Evolutionary conservation across 768 basidiomycete genomes (phyloP).

Genomic region (Candolleomyces eurysporus): DNA sequence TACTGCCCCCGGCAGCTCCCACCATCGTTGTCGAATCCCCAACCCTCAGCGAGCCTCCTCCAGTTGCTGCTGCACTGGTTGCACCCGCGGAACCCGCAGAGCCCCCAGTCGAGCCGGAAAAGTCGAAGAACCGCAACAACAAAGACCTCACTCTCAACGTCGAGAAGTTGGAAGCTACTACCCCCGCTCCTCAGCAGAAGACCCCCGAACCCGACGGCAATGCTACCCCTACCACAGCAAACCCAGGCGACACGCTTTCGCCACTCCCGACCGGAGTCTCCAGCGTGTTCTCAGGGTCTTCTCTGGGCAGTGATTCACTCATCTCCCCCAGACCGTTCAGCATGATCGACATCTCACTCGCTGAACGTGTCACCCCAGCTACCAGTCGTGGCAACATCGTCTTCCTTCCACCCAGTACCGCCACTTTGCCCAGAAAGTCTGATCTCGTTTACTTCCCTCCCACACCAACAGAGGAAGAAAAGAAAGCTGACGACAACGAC

Average conservation of each 20-base stretch:
- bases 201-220: not conserved
- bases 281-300: constrained; percentile 9
- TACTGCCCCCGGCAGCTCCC: not conserved
- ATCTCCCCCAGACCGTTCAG: constrained; percentile 31
- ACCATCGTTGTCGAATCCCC: constrained; percentile 8
- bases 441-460: constrained; percentile 37
- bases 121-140: not conserved
- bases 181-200: not conserved
- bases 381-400: constrained; percentile 37
- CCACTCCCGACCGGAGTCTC: constrained; percentile 18
- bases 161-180: not conserved
- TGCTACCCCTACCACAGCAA: constrained; percentile 9
- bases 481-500: too few species aligned
- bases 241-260: constrained; percentile 20
- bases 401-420: constrained; percentile 26
- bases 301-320: constrained; percentile 15
- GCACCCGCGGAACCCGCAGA: not conserved
- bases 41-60: not conserved
- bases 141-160: not conserved
- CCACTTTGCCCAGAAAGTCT: constrained; percentile 23
- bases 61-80: too few species aligned
- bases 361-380: constrained; percentile 35
- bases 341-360: constrained; percentile 36
- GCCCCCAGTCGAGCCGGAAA: not conserved
- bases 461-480: constrained; percentile 26